A percentile compares a stretch with the other conserved stretches of the same genome.
These are phyloP conservation scores for Acmispon strigosus DNA, from an alignment of 306 rosid genomes.

Conservation along the genomic window DNA sequence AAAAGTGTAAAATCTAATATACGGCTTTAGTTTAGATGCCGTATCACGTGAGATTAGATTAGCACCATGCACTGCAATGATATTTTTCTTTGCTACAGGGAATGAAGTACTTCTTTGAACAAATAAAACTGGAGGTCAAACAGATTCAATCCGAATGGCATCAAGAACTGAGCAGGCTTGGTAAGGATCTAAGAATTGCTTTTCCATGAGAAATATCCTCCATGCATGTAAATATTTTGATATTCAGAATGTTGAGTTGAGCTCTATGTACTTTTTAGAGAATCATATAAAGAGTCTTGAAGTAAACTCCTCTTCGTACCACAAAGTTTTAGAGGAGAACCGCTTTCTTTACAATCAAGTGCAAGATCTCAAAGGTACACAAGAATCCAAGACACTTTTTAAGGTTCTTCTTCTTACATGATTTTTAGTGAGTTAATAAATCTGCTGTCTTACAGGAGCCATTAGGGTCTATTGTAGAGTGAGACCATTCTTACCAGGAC, in stretches of 20 bases:
- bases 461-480: constrained; percentile 96
- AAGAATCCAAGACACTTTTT: constrained; percentile 2
- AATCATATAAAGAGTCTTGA: constrained; percentile 70
- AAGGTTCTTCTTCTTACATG: background rate
- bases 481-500: constrained; percentile 73
- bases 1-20: background rate
- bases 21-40: background rate
- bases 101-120: constrained; percentile 54
- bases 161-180: constrained; percentile 64
- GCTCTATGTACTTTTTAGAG: constrained; percentile 37
- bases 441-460: constrained; percentile 51
- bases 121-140: constrained; percentile 50
- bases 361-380: constrained; percentile 89
- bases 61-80: background rate
- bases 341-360: constrained; percentile 87
- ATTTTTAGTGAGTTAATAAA: background rate
- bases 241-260: background rate
- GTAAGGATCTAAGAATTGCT: constrained; percentile 35
- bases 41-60: background rate
- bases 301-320: constrained; percentile 74
- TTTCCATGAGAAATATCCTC: constrained; percentile 8
- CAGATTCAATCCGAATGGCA: constrained; percentile 61
- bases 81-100: constrained; percentile 28
- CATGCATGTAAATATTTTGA: background rate
- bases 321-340: constrained; percentile 80